A percentile compares a stretch with the other conserved stretches of the same genome.
phyloP scores from a whole-genome alignment of 108 stramenopile genomes.

The Cyclotella cryptica region DNA sequence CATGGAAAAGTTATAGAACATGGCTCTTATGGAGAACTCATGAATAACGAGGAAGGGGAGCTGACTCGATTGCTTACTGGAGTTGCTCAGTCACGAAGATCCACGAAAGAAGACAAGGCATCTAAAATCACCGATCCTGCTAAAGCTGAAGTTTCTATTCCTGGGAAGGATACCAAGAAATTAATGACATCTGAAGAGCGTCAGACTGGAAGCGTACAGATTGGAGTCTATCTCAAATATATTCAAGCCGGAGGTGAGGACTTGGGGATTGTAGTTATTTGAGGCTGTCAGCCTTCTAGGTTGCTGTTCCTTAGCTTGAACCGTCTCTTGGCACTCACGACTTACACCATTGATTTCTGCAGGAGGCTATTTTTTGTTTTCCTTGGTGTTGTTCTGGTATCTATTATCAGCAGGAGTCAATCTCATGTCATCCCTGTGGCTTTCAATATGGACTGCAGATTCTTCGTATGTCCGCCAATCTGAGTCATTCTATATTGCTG shows the following conservation, averaged over 20 bases:
- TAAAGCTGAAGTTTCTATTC: background rate
- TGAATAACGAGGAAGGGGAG: conserved; percentile 65
- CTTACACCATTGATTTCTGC: too few species aligned
- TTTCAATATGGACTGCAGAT: conserved; percentile 78
- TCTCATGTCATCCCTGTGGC: conserved; percentile 57
- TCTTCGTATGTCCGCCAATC: conserved; percentile 54
- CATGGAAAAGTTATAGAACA: conserved; percentile 77
- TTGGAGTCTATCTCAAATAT: conserved; percentile 70
- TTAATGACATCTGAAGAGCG: conserved; percentile 76
- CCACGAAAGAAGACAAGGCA: conserved; percentile 15
- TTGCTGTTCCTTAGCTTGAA: too few species aligned
- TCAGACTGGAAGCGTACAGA: conserved; percentile 64
- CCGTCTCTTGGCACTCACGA: too few species aligned
- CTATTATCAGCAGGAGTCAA: conserved; percentile 61
- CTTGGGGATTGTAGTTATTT: too few species aligned
- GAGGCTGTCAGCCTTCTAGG: too few species aligned
- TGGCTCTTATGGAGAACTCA: conserved; percentile 72
- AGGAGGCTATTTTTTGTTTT: conserved; percentile 53
- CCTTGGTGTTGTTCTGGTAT: conserved; percentile 56
- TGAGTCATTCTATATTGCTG: conserved; percentile 49
- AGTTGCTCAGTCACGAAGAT: conserved; percentile 33
- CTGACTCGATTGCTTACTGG: conserved; percentile 66
- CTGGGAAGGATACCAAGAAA: conserved; percentile 36
- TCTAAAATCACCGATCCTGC: background rate
- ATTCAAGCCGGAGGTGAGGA: conserved; percentile 58